phyloP scores from a whole-genome alignment of 345 rosid genomes.

The Ailanthus altissimus region DNA sequence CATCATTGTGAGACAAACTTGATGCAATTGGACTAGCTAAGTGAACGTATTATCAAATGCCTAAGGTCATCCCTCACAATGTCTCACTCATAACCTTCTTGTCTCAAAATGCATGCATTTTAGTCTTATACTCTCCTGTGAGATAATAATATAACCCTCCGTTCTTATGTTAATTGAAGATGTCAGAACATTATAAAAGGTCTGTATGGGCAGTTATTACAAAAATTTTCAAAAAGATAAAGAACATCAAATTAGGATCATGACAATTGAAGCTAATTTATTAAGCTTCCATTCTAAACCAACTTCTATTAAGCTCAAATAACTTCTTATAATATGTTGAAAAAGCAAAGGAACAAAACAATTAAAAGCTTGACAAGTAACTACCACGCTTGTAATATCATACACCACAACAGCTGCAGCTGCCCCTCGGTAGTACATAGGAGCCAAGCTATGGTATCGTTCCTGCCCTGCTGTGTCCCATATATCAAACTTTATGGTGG shows the following conservation, averaged over 20 bases:
- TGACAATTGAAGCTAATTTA: not conserved
- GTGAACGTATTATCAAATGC: not conserved
- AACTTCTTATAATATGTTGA: slow-evolving; percentile 9
- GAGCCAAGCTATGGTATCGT: slow-evolving; percentile 82
- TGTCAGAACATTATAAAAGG: not conserved
- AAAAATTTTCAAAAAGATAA: not conserved
- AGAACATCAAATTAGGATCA: not conserved
- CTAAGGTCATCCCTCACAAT: not conserved
- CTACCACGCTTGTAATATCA: slow-evolving; percentile 75
- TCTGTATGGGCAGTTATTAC: not conserved
- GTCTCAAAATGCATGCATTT: not conserved
- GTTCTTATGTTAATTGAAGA: not conserved
- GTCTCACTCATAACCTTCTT: not conserved
- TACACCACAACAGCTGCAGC: slow-evolving; percentile 83
- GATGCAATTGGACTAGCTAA: not conserved
- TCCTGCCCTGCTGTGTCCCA: slow-evolving; percentile 94
- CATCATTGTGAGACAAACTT: not conserved
- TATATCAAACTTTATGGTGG: slow-evolving; percentile 70
- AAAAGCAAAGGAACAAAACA: not conserved
- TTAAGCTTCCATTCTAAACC: not conserved
- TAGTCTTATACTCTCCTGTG: not conserved
- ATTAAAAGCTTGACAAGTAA: not conserved
- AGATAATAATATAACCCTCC: not conserved
- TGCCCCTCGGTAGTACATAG: slow-evolving; percentile 85
- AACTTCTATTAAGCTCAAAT: not conserved